Evolutionary conservation across 202 grass and related monocot genomes (phyloP).

Genomic region (Setaria italica): DNA sequence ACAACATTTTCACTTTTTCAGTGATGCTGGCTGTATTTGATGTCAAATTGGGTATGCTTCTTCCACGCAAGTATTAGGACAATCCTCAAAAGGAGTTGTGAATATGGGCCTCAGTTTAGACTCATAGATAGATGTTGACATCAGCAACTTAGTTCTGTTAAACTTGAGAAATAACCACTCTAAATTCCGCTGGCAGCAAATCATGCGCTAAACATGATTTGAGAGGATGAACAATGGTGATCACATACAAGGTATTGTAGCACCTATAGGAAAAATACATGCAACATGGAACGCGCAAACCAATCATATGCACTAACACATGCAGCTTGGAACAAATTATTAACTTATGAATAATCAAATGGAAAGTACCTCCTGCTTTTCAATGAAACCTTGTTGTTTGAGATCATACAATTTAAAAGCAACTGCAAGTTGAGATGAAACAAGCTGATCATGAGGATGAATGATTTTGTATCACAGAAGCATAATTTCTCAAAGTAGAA

Average conservation of each 20-base stretch:
- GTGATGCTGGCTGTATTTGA: not conserved
- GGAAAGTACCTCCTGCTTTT: constrained; percentile 86
- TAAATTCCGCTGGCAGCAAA: not conserved
- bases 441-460: constrained; percentile 27
- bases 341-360: constrained; percentile 18
- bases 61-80: constrained; percentile 28
- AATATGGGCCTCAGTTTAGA: not conserved
- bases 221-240: not conserved
- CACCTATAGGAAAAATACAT: constrained; percentile 3
- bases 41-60: constrained; percentile 21
- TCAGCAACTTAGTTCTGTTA: constrained; percentile 22
- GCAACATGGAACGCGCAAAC: constrained; percentile 12
- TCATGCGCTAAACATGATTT: constrained; percentile 26
- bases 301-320: constrained; percentile 13
- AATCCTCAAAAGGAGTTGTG: not conserved
- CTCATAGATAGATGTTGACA: not conserved
- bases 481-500: constrained; percentile 37
- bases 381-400: constrained; percentile 98
- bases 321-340: constrained; percentile 8
- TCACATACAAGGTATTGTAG: constrained; percentile 10
- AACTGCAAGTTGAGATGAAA: constrained; percentile 63
- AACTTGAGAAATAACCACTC: constrained; percentile 7
- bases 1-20: constrained; percentile 10
- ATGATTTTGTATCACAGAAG: not conserved
- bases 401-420: constrained; percentile 96